Evolutionary conservation across 331 rosid species (phyloP).

Genomic region (Ulmus americana): DNA sequence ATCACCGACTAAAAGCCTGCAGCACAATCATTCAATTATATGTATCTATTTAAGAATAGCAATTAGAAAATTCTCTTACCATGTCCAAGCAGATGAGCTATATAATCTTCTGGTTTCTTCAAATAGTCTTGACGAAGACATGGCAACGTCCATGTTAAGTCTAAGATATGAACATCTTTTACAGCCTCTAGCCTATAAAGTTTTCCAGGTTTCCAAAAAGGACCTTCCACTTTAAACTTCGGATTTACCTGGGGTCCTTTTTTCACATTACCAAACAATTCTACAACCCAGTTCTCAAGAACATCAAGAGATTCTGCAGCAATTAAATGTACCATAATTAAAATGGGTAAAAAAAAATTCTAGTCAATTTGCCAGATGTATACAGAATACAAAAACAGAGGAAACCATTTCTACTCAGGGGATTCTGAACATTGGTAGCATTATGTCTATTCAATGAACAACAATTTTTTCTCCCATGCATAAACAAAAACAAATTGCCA

Average conservation of each 20-base stretch:
- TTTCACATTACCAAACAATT: slow-evolving; percentile 59
- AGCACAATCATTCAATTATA: not conserved
- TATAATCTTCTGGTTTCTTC: slow-evolving; percentile 88
- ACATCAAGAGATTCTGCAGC: slow-evolving; percentile 77
- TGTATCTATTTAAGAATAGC: not conserved
- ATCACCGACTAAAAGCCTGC: not conserved
- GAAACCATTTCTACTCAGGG: not conserved
- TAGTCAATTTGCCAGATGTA: not conserved
- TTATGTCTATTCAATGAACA: no score
- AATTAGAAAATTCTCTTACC: slow-evolving; percentile 44
- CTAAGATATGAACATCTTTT: slow-evolving; percentile 77
- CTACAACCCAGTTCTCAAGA: slow-evolving; percentile 85
- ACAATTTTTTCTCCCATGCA: no score
- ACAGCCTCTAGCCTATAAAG: slow-evolving; percentile 80
- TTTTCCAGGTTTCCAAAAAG: slow-evolving; percentile 81
- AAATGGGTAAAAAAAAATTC: slow-evolving; percentile 6
- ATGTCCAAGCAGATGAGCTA: slow-evolving; percentile 91
- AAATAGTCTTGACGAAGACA: slow-evolving; percentile 63
- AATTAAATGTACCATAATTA: slow-evolving; percentile 17
- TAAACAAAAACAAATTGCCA: no score
- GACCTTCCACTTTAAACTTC: slow-evolving; percentile 56
- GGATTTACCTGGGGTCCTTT: slow-evolving; percentile 55
- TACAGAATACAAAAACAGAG: not conserved
- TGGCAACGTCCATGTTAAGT: slow-evolving; percentile 81
- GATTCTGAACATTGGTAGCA: no score